A percentile compares a stretch with the other conserved stretches of the same genome.
Conservation (phyloP, 495 filamentous ascomycete species). For the Bathelium albidoporum region DNA sequence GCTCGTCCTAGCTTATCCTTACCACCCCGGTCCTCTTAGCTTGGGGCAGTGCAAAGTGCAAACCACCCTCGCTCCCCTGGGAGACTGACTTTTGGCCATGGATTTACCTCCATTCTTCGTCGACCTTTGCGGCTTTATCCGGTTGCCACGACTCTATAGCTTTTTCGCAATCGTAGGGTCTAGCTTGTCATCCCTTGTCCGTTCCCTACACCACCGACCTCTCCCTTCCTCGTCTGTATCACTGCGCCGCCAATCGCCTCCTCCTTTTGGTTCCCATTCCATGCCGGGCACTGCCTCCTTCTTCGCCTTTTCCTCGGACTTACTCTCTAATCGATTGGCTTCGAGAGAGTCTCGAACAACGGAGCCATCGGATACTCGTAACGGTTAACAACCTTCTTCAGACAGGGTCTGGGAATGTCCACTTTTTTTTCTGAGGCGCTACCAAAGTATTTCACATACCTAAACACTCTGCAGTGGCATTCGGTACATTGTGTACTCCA, state of each 20-base stretch:
- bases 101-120: not conserved
- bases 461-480: too few species aligned
- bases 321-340: not conserved
- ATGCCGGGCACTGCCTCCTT: conserved; percentile 1
- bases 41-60: not conserved
- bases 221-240: not conserved
- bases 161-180: not conserved
- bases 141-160: not conserved
- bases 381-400: not conserved
- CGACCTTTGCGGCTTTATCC: not conserved
- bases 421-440: not conserved
- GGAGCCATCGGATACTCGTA: not conserved
- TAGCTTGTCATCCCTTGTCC: not conserved
- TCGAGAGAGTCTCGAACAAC: not conserved
- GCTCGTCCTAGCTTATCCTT: not conserved
- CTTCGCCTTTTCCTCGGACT: not conserved
- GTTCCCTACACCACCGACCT: not conserved
- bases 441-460: too few species aligned
- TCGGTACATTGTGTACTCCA: not conserved
- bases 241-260: not conserved
- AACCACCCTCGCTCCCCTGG: too few species aligned
- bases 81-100: not conserved
- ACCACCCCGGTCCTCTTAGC: too few species aligned
- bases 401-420: not conserved
- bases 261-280: not conserved